Evolutionary conservation across 164 flowering plant species (phyloP).

Genomic region (Stephania cephalantha): DNA sequence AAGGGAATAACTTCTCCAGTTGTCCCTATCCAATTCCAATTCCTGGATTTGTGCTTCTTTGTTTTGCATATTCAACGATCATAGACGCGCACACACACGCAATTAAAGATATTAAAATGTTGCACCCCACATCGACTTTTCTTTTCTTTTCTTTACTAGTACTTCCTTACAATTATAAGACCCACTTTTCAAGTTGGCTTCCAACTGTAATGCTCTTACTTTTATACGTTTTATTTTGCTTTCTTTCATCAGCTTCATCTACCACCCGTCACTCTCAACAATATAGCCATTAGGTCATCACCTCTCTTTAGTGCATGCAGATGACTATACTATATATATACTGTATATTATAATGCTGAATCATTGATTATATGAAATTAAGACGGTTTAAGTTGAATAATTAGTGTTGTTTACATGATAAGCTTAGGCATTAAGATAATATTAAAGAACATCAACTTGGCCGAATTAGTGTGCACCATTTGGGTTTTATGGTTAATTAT

Average conservation of each 20-base stretch:
- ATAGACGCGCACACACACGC: not conserved
- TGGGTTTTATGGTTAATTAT: not conserved
- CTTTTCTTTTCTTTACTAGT: not conserved
- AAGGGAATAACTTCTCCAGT: constrained; percentile 5
- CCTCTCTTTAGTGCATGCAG: not conserved
- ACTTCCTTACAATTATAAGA: constrained; percentile 2
- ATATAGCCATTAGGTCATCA: not conserved
- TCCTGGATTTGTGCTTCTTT: constrained; percentile 7
- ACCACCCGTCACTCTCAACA: not conserved
- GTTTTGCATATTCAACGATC: not conserved
- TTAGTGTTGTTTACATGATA: not conserved
- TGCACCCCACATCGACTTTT: not conserved
- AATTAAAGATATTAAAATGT: not conserved
- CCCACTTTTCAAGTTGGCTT: constrained; percentile 7
- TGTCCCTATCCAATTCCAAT: not conserved
- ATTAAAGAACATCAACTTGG: not conserved
- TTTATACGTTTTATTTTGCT: not conserved
- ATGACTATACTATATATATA: no score
- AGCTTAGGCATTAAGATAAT: not conserved
- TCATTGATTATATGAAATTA: not conserved
- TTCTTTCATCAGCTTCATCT: not conserved
- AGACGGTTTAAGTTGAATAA: not conserved
- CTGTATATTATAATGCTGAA: no score
- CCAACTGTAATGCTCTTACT: constrained; percentile 5
- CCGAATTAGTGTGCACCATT: not conserved